Evolutionary conservation across 1,284 basidiomycete species (phyloP), one percentile per base, ranked within the genome.

Genomic region (Puccinia horiana): DNA sequence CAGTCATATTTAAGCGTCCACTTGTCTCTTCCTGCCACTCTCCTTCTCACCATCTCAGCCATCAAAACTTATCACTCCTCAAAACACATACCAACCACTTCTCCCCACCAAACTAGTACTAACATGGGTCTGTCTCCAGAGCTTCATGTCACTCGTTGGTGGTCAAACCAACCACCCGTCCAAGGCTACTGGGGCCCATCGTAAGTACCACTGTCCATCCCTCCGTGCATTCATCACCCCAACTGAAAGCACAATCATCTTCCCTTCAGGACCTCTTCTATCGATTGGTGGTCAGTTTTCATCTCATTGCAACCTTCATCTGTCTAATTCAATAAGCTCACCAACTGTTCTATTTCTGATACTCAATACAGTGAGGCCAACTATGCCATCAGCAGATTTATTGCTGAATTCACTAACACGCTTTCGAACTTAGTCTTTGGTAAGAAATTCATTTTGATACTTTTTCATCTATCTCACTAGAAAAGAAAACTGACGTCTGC

Each of bases 381-480:
- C 26, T 82, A 82, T 70, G 37, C 84, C 37, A 85, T 86, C 78
- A 84, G 85, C 18, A 86, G 84, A 26, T 88, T 86, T 83, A 86
- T 88, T 40, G 88, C 88, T 72, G 87, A 88, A 83, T 86, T 87
- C 74, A 83, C 87, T 84, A 88, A 88, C 84, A 88, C 88, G 12
- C 82, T 87, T 83, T 86, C 89, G 35, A 90, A 89, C 81, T 74
- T 88, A 37, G 87, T 89, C 20, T 88, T 88, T n/a, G 67, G 86
- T 90, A 83, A 67, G 84, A 2, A 3, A 37, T 35, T 3, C 35
- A 58, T 26, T n/a, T 54, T 54, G 8, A 12, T 54, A 14, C 20
- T 1, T 54, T 8, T 20, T n/a, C 29, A n/a, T 14, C 29, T n/a
- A 6, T 9, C 26, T 14, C 29, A 8, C n/a, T n/a, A 8, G n/a